Conservation (phyloP, 257 asterid genomes). For the Haberlea rhodopensis region DNA sequence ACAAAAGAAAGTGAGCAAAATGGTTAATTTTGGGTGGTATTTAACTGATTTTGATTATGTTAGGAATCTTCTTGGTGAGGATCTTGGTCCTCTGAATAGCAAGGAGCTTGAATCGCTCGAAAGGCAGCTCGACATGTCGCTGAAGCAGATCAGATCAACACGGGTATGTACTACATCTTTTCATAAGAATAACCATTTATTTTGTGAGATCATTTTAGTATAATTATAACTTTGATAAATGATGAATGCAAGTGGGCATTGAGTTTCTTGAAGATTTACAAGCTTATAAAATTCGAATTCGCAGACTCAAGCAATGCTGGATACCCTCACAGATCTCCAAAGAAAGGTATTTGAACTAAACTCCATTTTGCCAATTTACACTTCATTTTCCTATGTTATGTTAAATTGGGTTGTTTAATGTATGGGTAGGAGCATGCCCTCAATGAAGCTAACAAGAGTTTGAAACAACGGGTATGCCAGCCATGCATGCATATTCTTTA, state of each 20-base stretch:
- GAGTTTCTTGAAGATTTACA: not conserved
- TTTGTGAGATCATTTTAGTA: not conserved
- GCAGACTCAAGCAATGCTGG: constrained; percentile 97
- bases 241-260: not conserved
- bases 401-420: constrained; percentile 11
- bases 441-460: constrained; percentile 79
- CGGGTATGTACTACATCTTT: constrained; percentile 42
- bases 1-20: not conserved
- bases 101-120: constrained; percentile 96
- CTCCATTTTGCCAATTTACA: not conserved
- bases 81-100: constrained; percentile 93
- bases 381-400: not conserved
- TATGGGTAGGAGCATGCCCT: constrained; percentile 79
- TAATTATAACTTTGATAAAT: not conserved
- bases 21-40: not conserved
- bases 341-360: constrained; percentile 51
- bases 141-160: constrained; percentile 93
- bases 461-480: constrained; percentile 80
- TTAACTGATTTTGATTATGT: not conserved
- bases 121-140: constrained; percentile 88
- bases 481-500: not conserved
- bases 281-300: constrained; percentile 11
- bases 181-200: too few relatives aligned
- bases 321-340: constrained; percentile 86
- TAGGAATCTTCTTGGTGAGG: constrained; percentile 97